These are phyloP conservation scores for Heliosperma pusillum DNA, from an alignment of 148 eudicot genomes.

Conservation along the genomic window DNA sequence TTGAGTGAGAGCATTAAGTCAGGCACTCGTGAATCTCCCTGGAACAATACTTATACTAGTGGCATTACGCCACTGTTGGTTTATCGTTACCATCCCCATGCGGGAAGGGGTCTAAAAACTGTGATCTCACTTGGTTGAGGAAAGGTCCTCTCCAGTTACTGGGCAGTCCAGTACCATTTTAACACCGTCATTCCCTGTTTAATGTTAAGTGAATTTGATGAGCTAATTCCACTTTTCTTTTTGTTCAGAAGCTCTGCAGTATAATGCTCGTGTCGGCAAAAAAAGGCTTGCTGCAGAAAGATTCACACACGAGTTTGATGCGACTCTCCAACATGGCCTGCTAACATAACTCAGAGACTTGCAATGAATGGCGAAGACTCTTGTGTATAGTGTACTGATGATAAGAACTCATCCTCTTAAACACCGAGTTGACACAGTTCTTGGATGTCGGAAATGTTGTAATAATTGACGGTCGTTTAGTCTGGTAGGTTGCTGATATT, in stretches of 20 bases:
- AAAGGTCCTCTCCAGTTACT: no score
- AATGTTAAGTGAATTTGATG: background rate
- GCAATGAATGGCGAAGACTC: background rate
- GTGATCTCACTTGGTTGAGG: background rate
- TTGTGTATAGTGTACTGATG: background rate
- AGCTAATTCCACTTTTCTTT: slow-evolving; percentile 1
- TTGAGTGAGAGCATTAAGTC: no score
- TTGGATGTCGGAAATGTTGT: background rate
- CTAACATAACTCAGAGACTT: background rate
- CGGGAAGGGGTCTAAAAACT: background rate
- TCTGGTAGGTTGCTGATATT: slow-evolving; percentile 19
- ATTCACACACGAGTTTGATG: background rate
- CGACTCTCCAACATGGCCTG: background rate
- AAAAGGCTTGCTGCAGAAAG: slow-evolving; percentile 7
- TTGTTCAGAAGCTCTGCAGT: slow-evolving; percentile 15
- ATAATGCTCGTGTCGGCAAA: background rate
- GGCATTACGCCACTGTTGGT: background rate
- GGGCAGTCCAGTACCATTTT: no score
- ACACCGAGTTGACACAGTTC: background rate
- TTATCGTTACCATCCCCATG: slow-evolving; percentile 2
- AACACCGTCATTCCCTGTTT: background rate
- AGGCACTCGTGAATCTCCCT: background rate
- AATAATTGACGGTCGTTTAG: background rate
- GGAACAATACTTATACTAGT: background rate
- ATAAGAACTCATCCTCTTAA: background rate